These are phyloP conservation scores for Aspergillus carbonarius DNA, from an alignment of 2,329 filamentous ascomycete genomes.

Conservation along the genomic window DNA sequence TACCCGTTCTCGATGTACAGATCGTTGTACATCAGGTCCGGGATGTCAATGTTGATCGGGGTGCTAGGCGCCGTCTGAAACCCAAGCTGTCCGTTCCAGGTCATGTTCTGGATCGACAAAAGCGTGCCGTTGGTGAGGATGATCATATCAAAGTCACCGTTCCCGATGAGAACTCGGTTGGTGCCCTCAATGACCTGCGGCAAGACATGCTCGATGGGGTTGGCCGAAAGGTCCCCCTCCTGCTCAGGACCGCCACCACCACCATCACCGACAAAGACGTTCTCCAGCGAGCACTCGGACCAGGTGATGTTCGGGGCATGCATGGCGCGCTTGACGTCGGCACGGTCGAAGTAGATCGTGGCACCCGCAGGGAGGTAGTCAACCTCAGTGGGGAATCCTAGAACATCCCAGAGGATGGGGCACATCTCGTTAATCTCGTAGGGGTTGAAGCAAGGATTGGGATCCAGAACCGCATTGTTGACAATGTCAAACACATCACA, in stretches of 20 bases:
- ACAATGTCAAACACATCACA: slow-evolving; percentile 63
- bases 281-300: slow-evolving; percentile 35
- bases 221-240: slow-evolving; percentile 46
- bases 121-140: slow-evolving; percentile 70
- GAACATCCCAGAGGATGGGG: slow-evolving; percentile 66
- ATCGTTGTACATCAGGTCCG: slow-evolving; percentile 57
- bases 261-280: slow-evolving; percentile 46
- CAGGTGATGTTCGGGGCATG: slow-evolving; percentile 54
- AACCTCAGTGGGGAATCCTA: slow-evolving; percentile 59
- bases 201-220: slow-evolving; percentile 54
- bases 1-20: slow-evolving; percentile 57
- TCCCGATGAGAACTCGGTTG: slow-evolving; percentile 70
- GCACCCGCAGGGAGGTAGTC: slow-evolving; percentile 63
- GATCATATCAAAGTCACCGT: slow-evolving; percentile 72
- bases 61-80: slow-evolving; percentile 67
- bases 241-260: slow-evolving; percentile 34
- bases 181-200: slow-evolving; percentile 52
- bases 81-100: slow-evolving; percentile 70
- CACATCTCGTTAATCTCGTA: slow-evolving; percentile 74
- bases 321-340: slow-evolving; percentile 67
- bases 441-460: slow-evolving; percentile 78
- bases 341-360: slow-evolving; percentile 67
- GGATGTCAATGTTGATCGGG: slow-evolving; percentile 32
- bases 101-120: slow-evolving; percentile 78
- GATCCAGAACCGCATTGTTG: slow-evolving; percentile 50